Base-by-base conservation (phyloP, 129 eudicot species). In the Chrysanthemum makinoi region DNA sequence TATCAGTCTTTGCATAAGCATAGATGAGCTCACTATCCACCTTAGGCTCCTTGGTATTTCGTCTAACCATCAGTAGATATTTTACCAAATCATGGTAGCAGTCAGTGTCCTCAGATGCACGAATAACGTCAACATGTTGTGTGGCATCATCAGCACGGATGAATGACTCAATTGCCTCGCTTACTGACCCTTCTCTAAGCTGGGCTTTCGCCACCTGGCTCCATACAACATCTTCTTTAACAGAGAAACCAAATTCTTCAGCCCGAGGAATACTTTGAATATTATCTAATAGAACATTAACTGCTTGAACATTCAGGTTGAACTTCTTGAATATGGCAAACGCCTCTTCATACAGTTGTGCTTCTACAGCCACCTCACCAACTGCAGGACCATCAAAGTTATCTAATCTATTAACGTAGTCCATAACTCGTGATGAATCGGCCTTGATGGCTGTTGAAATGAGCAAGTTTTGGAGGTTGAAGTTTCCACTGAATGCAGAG, bases 321-420 rank as follows among this genome's bases (percentile, higher is more conserved):
- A 26, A 26, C 28, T 26, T 26, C 28, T 26, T 26, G 3, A 26
- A 26, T 26, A 26, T 26, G 3, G 28, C 28, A 26, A 26, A 26
- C 3, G 28, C 28, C 28, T 26, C 28, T 26, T 26, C 28, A 26
- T 26, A 26, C 28, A 26, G 3, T 26, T 26, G 28, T 26, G 28
- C 3, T 26, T 24, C 28, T 24, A 24, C 28, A 24, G 28, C 28
- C 28, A 91, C 96, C 75, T 91, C 97, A 20, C 97, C 97, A 65
- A 91, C 97, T 4, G 96, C 97, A 7, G 97, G 97, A 46, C 97
- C 97, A 81, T 91, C 97, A 66, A 91, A 91, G 81, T 91, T 88
- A 66, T 91, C 97, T 26, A 91, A 85, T 62, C 97, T 81, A 49
- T 91, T 91, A 51, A 91, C 55, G 61, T 91, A 91, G 70, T 91